These are phyloP conservation scores for Panaeolus papilionaceus DNA, from an alignment of 768 basidiomycete species.

Conservation along the genomic window DNA sequence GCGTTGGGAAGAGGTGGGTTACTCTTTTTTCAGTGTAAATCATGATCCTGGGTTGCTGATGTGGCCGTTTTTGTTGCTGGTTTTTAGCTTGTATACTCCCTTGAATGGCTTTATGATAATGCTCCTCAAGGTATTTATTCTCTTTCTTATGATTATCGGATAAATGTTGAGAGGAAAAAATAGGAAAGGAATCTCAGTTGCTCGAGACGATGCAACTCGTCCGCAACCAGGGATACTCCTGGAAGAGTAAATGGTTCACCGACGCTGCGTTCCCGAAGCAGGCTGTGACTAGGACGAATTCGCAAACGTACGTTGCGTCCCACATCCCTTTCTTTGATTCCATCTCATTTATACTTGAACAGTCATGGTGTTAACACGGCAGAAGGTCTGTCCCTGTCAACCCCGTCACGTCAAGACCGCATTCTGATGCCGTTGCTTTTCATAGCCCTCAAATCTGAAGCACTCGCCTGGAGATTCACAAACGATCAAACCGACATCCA, in stretches of 20 bases:
- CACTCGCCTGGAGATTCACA: conserved; percentile 48
- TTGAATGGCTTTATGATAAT: conserved; percentile 50
- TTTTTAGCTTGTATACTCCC: conserved; percentile 39
- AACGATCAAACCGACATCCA: conserved; percentile 44
- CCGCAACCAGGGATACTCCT: conserved; percentile 44
- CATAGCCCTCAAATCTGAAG: conserved; percentile 48
- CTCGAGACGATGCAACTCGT: conserved; percentile 50
- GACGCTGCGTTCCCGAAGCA: conserved; percentile 42
- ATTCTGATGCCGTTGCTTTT: not conserved
- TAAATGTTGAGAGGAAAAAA: not conserved
- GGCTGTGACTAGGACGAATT: conserved; percentile 34
- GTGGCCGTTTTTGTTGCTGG: not conserved
- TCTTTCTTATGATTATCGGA: not conserved
- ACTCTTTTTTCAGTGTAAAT: no score
- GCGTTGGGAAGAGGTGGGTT: conserved; percentile 46
- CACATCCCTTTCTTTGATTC: not conserved
- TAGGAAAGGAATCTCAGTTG: conserved; percentile 42
- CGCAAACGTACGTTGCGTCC: conserved; percentile 36
- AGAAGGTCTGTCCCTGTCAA: conserved; percentile 32
- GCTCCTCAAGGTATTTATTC: conserved; percentile 40
- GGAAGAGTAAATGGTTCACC: conserved; percentile 49
- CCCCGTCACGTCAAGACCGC: no score
- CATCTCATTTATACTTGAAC: not conserved
- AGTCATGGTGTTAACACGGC: conserved; percentile 51
- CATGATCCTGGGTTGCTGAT: not conserved